Evolutionary conservation across 2,329 filamentous ascomycete species (phyloP).

Genomic region (Pseudogymnoascus sp.): DNA sequence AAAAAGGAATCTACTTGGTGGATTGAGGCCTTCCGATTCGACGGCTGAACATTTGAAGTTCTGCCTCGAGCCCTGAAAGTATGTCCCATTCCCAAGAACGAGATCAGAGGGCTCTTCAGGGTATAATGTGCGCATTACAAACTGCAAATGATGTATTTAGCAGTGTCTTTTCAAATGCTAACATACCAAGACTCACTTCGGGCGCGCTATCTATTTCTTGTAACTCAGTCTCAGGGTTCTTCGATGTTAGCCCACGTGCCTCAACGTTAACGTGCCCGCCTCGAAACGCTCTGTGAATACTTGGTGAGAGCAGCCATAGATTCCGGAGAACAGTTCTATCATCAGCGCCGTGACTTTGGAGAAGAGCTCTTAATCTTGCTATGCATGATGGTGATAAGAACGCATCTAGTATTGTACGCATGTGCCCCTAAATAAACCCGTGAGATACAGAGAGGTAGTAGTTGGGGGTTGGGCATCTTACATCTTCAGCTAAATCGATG

Average conservation of each 20-base stretch:
- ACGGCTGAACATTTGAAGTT: neutral
- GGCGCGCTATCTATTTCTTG: neutral
- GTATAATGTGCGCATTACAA: neutral
- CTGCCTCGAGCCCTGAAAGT: neutral
- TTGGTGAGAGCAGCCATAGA: neutral
- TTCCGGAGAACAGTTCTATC: neutral
- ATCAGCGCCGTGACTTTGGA: neutral
- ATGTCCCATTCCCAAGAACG: neutral
- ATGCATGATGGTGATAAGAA: neutral
- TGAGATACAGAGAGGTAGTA: neutral
- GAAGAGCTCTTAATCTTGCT: neutral
- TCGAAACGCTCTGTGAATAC: neutral
- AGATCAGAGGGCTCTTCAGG: neutral
- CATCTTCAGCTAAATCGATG: neutral
- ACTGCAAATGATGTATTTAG: neutral
- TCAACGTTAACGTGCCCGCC: neutral
- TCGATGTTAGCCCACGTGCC: neutral
- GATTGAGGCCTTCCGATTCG: neutral
- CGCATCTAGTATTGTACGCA: neutral
- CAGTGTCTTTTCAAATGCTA: neutral
- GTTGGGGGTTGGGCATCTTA: neutral
- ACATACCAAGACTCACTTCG: neutral
- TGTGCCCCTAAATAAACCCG: neutral
- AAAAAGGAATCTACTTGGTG: neutral
- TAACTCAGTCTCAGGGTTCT: neutral